These are phyloP conservation scores for Sporisorium sorghi DNA, from an alignment of 1,284 basidiomycete genomes.

Conservation along the genomic window DNA sequence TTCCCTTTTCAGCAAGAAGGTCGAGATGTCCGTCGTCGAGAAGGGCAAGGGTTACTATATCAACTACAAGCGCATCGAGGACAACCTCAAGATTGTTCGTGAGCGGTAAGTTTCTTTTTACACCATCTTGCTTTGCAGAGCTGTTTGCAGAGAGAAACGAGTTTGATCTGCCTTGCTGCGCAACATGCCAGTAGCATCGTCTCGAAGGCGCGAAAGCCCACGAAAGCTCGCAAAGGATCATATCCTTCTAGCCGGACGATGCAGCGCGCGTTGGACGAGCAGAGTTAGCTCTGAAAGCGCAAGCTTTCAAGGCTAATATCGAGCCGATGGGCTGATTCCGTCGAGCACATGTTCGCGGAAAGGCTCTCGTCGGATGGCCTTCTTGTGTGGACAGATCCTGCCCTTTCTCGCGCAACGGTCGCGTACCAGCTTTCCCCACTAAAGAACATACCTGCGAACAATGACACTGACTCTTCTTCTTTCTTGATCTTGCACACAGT, in stretches of 20 bases:
- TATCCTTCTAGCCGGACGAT: too few species aligned
- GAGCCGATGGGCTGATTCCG: background rate
- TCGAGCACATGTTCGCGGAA: background rate
- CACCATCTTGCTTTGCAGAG: background rate
- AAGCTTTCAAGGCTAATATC: background rate
- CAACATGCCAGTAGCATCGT: background rate
- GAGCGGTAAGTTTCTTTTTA: slow-evolving; percentile 51
- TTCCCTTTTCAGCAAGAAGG: slow-evolving; percentile 65
- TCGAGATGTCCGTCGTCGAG: slow-evolving; percentile 68
- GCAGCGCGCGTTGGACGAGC: background rate
- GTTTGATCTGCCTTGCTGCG: too few species aligned
- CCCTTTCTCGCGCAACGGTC: background rate
- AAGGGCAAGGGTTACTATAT: slow-evolving; percentile 68
- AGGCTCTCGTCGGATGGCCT: background rate
- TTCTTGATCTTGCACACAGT: slow-evolving; percentile 30
- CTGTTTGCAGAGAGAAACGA: background rate
- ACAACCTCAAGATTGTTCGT: slow-evolving; percentile 68
- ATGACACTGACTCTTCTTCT: slow-evolving; percentile 13
- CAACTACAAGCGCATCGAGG: slow-evolving; percentile 68
- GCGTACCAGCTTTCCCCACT: slow-evolving; percentile 26
- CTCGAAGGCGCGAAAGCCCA: background rate
- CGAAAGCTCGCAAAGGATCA: too few species aligned
- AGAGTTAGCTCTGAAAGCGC: background rate
- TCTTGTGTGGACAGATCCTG: background rate
- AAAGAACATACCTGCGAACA: slow-evolving; percentile 11